These are phyloP conservation scores for Dryas alaskensis DNA, from an alignment of 306 rosid genomes.

Conservation along the genomic window DNA sequence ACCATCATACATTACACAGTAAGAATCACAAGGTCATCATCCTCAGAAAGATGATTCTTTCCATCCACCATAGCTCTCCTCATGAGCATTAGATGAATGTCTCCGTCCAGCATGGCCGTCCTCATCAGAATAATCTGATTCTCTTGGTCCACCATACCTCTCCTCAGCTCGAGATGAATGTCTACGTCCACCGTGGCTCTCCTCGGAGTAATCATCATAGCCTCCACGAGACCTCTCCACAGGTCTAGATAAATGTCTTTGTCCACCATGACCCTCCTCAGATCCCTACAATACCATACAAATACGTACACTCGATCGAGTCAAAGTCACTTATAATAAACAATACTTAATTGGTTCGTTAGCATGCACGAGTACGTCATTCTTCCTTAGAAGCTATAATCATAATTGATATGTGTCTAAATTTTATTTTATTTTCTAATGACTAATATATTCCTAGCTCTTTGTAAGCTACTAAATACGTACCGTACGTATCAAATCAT, in stretches of 20 bases:
- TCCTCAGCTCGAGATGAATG: not conserved
- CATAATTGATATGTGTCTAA: too few species aligned
- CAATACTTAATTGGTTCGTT: too few species aligned
- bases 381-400: too few species aligned
- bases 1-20: not conserved
- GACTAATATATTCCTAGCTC: too few species aligned
- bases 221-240: not conserved
- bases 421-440: too few species aligned
- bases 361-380: too few species aligned
- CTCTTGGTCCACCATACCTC: not conserved
- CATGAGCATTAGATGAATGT: not conserved
- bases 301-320: too few species aligned
- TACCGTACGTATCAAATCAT: too few species aligned
- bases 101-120: constrained; percentile 1
- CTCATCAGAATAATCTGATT: not conserved
- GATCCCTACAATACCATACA: not conserved
- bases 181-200: not conserved
- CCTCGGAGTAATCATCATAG: not conserved
- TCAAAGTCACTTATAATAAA: not conserved
- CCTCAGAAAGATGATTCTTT: constrained; percentile 41
- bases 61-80: constrained; percentile 68
- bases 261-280: not conserved
- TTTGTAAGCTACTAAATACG: too few species aligned
- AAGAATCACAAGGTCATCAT: not conserved
- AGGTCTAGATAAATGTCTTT: not conserved